phyloP scores from a whole-genome alignment of 345 rosid species.

The Geranium rotundifolium region DNA sequence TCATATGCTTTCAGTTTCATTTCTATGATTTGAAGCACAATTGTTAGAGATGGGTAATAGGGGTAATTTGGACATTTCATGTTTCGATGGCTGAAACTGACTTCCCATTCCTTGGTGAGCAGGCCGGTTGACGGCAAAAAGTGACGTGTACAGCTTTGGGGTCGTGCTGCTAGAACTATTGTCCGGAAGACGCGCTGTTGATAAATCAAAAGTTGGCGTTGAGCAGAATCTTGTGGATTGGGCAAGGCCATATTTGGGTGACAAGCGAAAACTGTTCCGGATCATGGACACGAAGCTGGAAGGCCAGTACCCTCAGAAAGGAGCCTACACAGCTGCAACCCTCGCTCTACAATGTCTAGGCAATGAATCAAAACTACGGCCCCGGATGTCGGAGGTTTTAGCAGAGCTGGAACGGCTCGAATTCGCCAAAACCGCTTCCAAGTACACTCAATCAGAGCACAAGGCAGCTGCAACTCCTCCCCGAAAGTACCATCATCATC shows the following conservation, averaged over 20 bases:
- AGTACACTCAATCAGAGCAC: constrained; percentile 21
- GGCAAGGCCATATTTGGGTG: constrained; percentile 85
- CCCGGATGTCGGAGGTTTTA: constrained; percentile 81
- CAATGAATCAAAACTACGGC: constrained; percentile 60
- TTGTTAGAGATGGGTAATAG: too few relatives aligned
- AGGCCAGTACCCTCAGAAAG: constrained; percentile 92
- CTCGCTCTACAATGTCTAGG: constrained; percentile 65
- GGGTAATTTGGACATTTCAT: too few relatives aligned
- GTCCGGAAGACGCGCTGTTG: constrained; percentile 87
- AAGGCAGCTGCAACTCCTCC: constrained; percentile 21
- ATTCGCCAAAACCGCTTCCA: constrained; percentile 24
- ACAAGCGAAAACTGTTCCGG: constrained; percentile 72
- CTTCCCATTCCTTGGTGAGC: constrained; percentile 13
- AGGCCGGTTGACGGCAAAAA: constrained; percentile 90
- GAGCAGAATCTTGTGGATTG: constrained; percentile 92
- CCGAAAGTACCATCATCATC: constrained; percentile 46
- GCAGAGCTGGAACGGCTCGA: constrained; percentile 55
- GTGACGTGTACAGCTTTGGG: constrained; percentile 95
- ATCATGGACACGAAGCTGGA: constrained; percentile 95
- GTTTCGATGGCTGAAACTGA: neutral
- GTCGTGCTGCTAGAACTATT: constrained; percentile 84
- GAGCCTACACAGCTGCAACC: constrained; percentile 61
- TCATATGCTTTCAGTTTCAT: too few relatives aligned
- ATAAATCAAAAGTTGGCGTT: constrained; percentile 60
- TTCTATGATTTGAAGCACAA: too few relatives aligned